A percentile compares a stretch with the other conserved stretches of the same genome.
phyloP scores from a whole-genome alignment of 2,329 filamentous ascomycete species.

The Nothophaeocryptopus gaeumannii region DNA sequence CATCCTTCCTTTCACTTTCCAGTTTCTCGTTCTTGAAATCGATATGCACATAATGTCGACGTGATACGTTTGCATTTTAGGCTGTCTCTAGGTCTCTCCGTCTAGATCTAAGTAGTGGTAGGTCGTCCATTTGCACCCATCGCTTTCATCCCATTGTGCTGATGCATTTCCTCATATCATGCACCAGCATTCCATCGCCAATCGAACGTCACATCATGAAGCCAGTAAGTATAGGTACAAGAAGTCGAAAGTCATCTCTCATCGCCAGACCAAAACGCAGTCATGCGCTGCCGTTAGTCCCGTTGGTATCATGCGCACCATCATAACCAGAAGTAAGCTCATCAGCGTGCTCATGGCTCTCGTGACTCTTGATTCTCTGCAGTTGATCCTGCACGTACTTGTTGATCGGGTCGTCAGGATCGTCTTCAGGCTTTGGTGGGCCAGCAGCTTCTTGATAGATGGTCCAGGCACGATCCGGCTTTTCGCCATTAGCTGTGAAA shows the following conservation, averaged over 20 bases:
- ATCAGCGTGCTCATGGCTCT: slow-evolving; percentile 55
- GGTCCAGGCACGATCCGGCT: slow-evolving; percentile 39
- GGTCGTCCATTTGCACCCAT: too few species aligned
- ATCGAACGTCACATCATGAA: too few species aligned
- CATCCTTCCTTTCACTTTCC: too few species aligned
- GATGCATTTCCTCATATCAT: too few species aligned
- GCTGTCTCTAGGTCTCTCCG: too few species aligned
- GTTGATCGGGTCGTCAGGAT: slow-evolving; percentile 62
- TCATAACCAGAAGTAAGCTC: slow-evolving; percentile 59
- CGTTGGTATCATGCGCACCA: slow-evolving; percentile 23
- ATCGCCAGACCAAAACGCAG: neutral
- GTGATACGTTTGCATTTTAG: too few species aligned
- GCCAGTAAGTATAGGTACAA: neutral
- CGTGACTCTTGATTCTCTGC: slow-evolving; percentile 64
- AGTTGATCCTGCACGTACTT: slow-evolving; percentile 81
- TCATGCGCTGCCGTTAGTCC: neutral
- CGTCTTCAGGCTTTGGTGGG: slow-evolving; percentile 31
- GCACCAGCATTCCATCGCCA: too few species aligned
- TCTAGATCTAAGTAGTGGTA: too few species aligned
- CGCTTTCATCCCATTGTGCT: too few species aligned
- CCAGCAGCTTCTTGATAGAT: slow-evolving; percentile 48
- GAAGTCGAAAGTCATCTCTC: neutral
- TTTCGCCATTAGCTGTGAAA: slow-evolving; percentile 19
- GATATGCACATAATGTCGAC: too few species aligned
- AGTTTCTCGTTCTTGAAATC: too few species aligned